Evolutionary conservation across 148 eudicot species (phyloP).

Genomic region (Dysphania ambrosioides): DNA sequence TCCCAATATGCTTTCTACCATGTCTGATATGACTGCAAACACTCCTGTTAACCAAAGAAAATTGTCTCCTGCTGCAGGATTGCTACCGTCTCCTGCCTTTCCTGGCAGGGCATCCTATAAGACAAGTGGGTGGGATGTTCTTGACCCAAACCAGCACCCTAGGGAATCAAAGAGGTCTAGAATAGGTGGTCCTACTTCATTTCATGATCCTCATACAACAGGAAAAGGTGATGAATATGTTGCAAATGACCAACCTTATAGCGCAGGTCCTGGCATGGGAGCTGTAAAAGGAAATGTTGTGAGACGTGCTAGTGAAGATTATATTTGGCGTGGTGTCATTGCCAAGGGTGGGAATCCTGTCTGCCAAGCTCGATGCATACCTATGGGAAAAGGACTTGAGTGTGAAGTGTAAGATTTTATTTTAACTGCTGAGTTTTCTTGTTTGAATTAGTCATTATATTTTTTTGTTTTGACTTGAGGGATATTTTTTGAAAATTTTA

Average conservation of each 20-base stretch:
- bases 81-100: conserved; percentile 49
- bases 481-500: background rate
- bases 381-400: conserved; percentile 61
- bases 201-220: conserved; percentile 27
- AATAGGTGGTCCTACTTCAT: conserved; percentile 38
- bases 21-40: conserved; percentile 38
- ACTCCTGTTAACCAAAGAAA: conserved; percentile 47
- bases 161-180: conserved; percentile 79
- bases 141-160: conserved; percentile 57
- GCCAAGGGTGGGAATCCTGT: conserved; percentile 85
- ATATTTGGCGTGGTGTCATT: conserved; percentile 90
- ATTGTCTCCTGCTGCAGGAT: conserved; percentile 47
- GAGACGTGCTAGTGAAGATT: conserved; percentile 43
- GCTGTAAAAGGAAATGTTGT: conserved; percentile 30
- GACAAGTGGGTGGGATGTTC: conserved; percentile 71
- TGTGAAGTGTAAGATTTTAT: conserved; percentile 66
- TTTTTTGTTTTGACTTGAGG: no score
- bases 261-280: conserved; percentile 27
- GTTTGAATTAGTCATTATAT: background rate
- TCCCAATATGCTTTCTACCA: conserved; percentile 30
- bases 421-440: background rate
- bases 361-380: conserved; percentile 89
- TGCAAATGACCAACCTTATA: conserved; percentile 35
- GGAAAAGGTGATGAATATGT: conserved; percentile 32
- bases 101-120: conserved; percentile 37